These are phyloP conservation scores for Solanum pinnatisectum DNA, from an alignment of 257 asterid species.

Conservation along the genomic window DNA sequence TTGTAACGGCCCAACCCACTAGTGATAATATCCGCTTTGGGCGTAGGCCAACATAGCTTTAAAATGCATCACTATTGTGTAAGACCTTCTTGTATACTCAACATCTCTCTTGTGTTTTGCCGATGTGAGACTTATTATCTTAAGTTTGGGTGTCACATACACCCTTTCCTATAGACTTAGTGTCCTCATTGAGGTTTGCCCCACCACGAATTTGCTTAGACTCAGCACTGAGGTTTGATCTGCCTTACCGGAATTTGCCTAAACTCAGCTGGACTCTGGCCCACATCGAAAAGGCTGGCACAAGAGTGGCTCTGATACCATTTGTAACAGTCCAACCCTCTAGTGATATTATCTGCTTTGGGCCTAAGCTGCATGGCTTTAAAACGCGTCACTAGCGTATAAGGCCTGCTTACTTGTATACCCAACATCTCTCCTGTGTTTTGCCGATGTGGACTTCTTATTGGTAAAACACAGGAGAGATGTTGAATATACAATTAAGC, in stretches of 20 bases:
- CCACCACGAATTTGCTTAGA: background rate
- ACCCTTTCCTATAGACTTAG: background rate
- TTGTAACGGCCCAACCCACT: background rate
- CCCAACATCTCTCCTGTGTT: background rate
- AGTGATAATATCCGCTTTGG: background rate
- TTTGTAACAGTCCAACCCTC: background rate
- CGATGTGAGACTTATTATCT: background rate
- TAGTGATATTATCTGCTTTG: background rate
- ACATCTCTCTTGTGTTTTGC: background rate
- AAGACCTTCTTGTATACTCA: background rate
- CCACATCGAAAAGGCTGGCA: background rate
- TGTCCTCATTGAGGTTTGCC: background rate
- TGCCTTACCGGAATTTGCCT: background rate
- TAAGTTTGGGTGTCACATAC: background rate
- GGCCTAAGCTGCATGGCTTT: background rate
- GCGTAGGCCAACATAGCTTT: background rate
- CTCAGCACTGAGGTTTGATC: background rate
- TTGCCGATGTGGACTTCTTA: background rate
- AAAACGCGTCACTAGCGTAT: background rate
- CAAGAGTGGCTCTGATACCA: background rate
- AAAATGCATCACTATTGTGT: background rate
- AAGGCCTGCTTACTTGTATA: background rate
- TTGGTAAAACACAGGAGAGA: too few relatives aligned
- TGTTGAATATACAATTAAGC: too few relatives aligned
- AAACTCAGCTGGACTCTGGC: background rate